Evolutionary conservation across 495 filamentous ascomycete species (phyloP).

Genomic region (Penicillium steckii): DNA sequence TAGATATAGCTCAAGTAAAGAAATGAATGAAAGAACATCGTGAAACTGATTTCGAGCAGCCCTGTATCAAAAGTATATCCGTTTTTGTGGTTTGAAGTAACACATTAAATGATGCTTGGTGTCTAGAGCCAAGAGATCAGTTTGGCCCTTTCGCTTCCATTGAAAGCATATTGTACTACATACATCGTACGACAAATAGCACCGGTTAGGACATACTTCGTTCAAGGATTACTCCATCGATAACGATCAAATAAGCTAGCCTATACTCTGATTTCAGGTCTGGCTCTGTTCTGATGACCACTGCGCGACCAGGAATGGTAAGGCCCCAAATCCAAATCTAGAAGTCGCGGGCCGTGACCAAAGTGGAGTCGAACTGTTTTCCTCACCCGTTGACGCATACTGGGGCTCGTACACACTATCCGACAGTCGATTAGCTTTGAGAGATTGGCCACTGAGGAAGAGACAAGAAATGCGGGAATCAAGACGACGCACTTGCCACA

Average conservation of each 20-base stretch:
- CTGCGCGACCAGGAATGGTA: neutral
- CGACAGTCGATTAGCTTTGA: neutral
- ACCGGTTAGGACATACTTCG: too few species aligned
- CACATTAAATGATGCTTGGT: too few species aligned
- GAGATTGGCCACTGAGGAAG: neutral
- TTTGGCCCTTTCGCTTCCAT: too few species aligned
- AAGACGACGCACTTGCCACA: neutral
- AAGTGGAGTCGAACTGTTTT: neutral
- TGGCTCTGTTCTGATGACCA: neutral
- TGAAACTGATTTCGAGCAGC: too few species aligned
- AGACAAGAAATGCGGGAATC: neutral
- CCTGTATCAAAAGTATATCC: too few species aligned
- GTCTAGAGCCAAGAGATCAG: too few species aligned
- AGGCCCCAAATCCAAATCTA: neutral
- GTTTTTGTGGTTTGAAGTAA: too few species aligned
- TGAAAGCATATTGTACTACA: too few species aligned
- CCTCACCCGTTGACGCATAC: neutral
- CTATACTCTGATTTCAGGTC: neutral
- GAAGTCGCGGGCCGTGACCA: neutral
- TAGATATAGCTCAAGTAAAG: too few species aligned
- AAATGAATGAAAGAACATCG: too few species aligned
- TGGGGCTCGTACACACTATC: neutral
- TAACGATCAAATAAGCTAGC: neutral
- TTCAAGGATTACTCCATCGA: neutral
- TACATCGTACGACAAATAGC: too few species aligned